A percentile compares a stretch with the other conserved stretches of the same genome.
Conservation (phyloP, 1,139 yeast genomes). For the Meyerozyma sp. region DNA sequence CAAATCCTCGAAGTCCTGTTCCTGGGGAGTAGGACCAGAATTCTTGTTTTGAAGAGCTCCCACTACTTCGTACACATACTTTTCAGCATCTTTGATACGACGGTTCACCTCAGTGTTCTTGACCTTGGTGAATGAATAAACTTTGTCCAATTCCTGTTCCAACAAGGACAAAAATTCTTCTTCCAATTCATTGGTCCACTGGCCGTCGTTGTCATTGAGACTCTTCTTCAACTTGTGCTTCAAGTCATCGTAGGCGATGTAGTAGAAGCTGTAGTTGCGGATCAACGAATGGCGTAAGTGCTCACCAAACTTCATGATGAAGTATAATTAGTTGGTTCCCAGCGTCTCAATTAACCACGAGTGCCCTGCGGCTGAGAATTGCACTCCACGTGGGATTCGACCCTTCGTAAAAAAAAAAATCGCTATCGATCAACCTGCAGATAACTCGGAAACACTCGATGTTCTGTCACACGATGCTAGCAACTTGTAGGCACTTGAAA, state of each 20-base stretch:
- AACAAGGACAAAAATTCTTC: constrained; percentile 70
- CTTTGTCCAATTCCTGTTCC: constrained; percentile 84
- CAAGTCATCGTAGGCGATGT: constrained; percentile 84
- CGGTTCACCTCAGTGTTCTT: constrained; percentile 80
- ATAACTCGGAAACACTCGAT: background rate
- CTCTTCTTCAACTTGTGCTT: constrained; percentile 74
- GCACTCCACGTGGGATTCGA: constrained; percentile 1
- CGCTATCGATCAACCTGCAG: background rate
- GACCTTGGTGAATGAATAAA: constrained; percentile 82
- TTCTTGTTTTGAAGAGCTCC: constrained; percentile 28
- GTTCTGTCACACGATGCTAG: background rate
- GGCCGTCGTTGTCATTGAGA: constrained; percentile 44
- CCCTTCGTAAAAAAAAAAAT: background rate
- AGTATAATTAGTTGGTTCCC: background rate
- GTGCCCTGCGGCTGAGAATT: background rate
- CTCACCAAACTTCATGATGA: constrained; percentile 68
- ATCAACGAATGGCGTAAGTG: constrained; percentile 68
- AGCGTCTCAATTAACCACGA: background rate
- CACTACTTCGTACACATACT: constrained; percentile 61
- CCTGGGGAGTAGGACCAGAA: constrained; percentile 39
- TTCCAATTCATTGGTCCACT: constrained; percentile 75
- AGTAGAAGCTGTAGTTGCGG: constrained; percentile 84
- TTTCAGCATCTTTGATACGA: constrained; percentile 76
- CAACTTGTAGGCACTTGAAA: background rate
- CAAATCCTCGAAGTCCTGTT: constrained; percentile 83